Base-by-base conservation (phyloP, 192 early-diverging fungal species). In the Radiomyces spectabilis region DNA sequence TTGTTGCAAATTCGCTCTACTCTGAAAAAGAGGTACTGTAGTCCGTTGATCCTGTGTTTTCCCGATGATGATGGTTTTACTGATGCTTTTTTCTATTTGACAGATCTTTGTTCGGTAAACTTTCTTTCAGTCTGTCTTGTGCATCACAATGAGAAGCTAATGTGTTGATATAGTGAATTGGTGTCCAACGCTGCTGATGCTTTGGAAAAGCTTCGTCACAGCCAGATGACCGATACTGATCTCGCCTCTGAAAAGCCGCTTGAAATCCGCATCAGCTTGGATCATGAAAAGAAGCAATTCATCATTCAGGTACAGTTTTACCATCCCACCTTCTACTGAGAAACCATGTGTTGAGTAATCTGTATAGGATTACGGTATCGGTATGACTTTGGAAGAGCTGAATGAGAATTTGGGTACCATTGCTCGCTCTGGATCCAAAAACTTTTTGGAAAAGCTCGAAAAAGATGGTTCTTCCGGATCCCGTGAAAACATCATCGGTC, bases 391-490 rank as follows among this genome's bases (percentile, higher is more conserved):
- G 55, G 78, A 83, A 3, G 80, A 87, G 31, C 64, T 89, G n/a
- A 79, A 81, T 32, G 68, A 74, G 9, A 89, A 89, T 65, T 63
- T 93, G 22, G 90, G 90, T 53, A 91, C 89, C 21, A 87, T 93
- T 65, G 90, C 90, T 26, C 78, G 88, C 48, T 90, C 87, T 24
- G 90, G 90, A 33, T 90, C 90, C 12, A 81, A 83, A 53, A 86
- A 84, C 22, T 93, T 93, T 58, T 39, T 93, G 49, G 76, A 86
- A 37, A 71, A 76, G 26, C 46, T 90, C 25, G 61, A 60, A 13
- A 65, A 54, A 15, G 56, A 64, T 26, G 65, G 47, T n/a, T n/a
- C n/a, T n/a, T 35, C 58, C 35, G 62, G 53, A 15, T 71, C 75
- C 25, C 75, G 78, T 46, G 78, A 90, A 26, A 76, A 73, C 52